Conservation (phyloP, 352 stramenopile species). For the Phytopythium oedochilum region DNA sequence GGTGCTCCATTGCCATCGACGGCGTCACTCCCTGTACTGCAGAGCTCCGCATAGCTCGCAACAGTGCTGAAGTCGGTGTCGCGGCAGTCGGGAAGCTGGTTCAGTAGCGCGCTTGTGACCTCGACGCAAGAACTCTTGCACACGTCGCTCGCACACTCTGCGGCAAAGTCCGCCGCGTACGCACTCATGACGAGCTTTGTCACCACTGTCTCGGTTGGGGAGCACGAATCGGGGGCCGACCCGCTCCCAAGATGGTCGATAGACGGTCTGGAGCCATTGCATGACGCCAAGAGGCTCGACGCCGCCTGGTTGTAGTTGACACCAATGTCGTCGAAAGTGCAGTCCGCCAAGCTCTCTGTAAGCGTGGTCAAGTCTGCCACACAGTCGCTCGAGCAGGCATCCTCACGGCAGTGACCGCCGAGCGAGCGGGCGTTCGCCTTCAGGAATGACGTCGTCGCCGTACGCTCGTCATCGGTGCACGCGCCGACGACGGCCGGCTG, state of each 20-base stretch:
- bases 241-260: not conserved
- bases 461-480: not conserved
- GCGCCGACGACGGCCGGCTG: not conserved
- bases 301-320: not conserved
- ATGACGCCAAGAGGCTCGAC: not conserved
- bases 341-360: not conserved
- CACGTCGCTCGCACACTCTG: not conserved
- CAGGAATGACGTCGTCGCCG: too few relatives aligned
- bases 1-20: too few relatives aligned
- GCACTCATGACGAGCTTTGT: not conserved
- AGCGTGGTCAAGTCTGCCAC: too few relatives aligned
- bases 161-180: not conserved
- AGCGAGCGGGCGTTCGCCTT: too few relatives aligned
- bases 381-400: too few relatives aligned
- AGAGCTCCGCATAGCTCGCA: not conserved
- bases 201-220: not conserved
- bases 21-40: not conserved
- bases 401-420: too few relatives aligned
- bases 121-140: too few relatives aligned
- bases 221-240: not conserved
- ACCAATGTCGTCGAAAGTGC: too few relatives aligned
- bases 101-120: not conserved
- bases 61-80: not conserved
- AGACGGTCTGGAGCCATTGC: not conserved
- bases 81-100: not conserved